Percentiles rank a stretch among this genome's conserved stretches.
These are phyloP conservation scores for Austroboletus niveus DNA, from an alignment of 1,284 basidiomycete genomes.

Conservation along the genomic window DNA sequence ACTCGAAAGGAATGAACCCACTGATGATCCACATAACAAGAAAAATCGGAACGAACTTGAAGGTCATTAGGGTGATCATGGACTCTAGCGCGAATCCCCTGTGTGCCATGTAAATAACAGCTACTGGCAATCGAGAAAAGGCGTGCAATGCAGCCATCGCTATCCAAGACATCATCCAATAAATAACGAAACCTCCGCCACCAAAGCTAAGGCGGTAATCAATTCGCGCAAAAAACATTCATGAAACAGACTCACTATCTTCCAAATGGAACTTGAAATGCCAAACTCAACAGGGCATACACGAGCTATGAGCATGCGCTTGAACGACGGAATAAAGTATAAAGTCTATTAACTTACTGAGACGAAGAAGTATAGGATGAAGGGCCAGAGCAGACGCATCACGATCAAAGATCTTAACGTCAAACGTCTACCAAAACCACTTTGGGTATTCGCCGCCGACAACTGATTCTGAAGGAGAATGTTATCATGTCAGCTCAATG, in stretches of 20 bases:
- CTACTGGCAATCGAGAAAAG: background rate
- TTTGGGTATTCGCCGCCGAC: constrained; percentile 32
- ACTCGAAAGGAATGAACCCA: constrained; percentile 24
- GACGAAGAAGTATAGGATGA: constrained; percentile 58
- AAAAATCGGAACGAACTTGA: constrained; percentile 56
- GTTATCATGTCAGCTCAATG: background rate
- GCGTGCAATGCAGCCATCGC: constrained; percentile 58
- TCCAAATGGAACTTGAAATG: constrained; percentile 61
- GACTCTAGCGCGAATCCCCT: constrained; percentile 64
- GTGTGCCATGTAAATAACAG: constrained; percentile 3
- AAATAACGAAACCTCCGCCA: constrained; percentile 64
- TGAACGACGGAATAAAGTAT: background rate
- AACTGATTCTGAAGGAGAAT: constrained; percentile 26
- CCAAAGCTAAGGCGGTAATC: constrained; percentile 37
- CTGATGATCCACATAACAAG: constrained; percentile 68
- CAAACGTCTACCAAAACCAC: constrained; percentile 52
- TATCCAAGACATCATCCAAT: constrained; percentile 72
- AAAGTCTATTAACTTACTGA: constrained; percentile 41
- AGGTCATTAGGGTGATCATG: constrained; percentile 54
- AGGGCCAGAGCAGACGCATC: constrained; percentile 54
- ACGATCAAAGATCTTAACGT: constrained; percentile 51
- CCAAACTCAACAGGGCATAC: constrained; percentile 64
- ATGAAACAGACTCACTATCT: constrained; percentile 37
- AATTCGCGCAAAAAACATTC: background rate
- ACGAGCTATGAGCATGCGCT: constrained; percentile 33